Base-by-base conservation (phyloP, 1,139 yeast genomes). In the Saccharomyces hybrid region DNA sequence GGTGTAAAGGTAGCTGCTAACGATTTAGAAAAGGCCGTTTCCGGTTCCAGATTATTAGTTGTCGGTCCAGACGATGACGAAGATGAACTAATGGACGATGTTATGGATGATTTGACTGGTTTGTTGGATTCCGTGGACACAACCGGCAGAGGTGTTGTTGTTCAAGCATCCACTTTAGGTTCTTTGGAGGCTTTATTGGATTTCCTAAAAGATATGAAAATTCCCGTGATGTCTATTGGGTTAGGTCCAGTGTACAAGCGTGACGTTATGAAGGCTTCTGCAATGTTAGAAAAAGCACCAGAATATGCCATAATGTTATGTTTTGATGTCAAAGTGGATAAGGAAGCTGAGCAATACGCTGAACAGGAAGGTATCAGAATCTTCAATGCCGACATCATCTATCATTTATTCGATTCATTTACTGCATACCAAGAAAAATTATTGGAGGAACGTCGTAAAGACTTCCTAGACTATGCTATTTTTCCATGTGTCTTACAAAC, bases 1-100 rank as follows among this genome's bases (percentile, higher is more conserved):
- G 99, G 99, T 80, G 98, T 95, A 57, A 93, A 95, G 79, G 88
- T 93, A 71, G 95, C 98, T 56, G 99, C 99, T 47, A 88, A 88
- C 70, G 99, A 93, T 71, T 81, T 93, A 65, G 99, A 95, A 69
- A 93, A 93, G 76, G 99, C 99, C 7, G 97, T 93, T 70, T 98
- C 99, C 52, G 99, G 99, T 75, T 95, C 99, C 34, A 82, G 99
- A 70, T 79, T 93, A 73, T 76, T 95, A 61, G 95, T 93, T 64
- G 97, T 90, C 61, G 97, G 97, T 47, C 96, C 93, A 62, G 97
- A 89, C 59, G 99, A 95, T 64, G 97, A 93, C 66, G 99, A 93
- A 75, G 99, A 95, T 57, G 98, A 93, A 57, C 70, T 93, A 64
- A 88, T 88, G 95, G 99, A 93, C 71, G 98, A 93, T 62, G 97